These are phyloP conservation scores for Collybia nuda DNA, from an alignment of 768 basidiomycete species.

Conservation along the genomic window DNA sequence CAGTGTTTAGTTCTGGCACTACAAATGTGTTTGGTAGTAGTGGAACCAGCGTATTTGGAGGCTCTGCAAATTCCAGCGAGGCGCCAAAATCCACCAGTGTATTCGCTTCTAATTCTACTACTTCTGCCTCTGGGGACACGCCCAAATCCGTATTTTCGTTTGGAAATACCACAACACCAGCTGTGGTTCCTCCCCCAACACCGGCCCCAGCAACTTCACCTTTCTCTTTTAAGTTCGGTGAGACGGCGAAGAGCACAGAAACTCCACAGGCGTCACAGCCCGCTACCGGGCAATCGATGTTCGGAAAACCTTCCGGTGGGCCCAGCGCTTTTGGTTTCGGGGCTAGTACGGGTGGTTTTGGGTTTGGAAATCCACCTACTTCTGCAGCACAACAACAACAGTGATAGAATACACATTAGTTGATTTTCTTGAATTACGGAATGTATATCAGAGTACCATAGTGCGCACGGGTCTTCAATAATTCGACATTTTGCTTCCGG, in stretches of 20 bases:
- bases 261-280: conserved; percentile 27
- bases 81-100: conserved; percentile 10
- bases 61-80: conserved; percentile 11
- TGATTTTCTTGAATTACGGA: conserved; percentile 4
- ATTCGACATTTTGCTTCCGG: background rate
- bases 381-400: conserved; percentile 26
- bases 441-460: conserved; percentile 17
- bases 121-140: conserved; percentile 1
- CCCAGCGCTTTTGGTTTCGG: conserved; percentile 33
- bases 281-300: conserved; percentile 15
- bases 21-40: background rate
- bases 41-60: background rate
- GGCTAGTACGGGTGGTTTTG: background rate
- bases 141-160: conserved; percentile 14
- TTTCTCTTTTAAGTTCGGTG: conserved; percentile 15
- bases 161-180: conserved; percentile 6
- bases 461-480: conserved; percentile 3
- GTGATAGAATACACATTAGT: conserved; percentile 2
- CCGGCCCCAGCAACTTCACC: conserved; percentile 1
- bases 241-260: conserved; percentile 13
- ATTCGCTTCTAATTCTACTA: conserved; percentile 9
- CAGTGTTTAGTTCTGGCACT: background rate
- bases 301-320: conserved; percentile 13
- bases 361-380: conserved; percentile 17
- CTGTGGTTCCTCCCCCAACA: conserved; percentile 6